Percentiles rank a stretch among this genome's conserved stretches.
Conservation (phyloP, 371 early-diverging fungal genomes). For the Mucor circinelloides region DNA sequence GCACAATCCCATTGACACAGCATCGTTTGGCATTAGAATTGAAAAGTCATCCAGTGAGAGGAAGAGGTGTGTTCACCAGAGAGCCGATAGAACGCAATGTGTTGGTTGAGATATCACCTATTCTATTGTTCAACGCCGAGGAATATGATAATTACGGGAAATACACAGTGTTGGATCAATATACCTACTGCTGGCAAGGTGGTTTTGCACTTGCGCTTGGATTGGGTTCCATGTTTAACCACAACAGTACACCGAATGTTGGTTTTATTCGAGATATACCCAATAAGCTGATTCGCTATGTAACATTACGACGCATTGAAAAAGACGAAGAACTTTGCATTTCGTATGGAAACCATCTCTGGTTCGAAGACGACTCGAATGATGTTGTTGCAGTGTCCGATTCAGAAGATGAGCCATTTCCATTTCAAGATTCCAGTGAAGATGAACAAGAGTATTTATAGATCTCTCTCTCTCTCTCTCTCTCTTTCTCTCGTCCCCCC, state of each 20-base stretch:
- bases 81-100: constrained; percentile 43
- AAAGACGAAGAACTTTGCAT: constrained; percentile 69
- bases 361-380: constrained; percentile 59
- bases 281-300: constrained; percentile 58
- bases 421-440: constrained; percentile 9
- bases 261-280: constrained; percentile 66
- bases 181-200: constrained; percentile 72
- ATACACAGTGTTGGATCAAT: constrained; percentile 65
- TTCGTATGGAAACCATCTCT: constrained; percentile 68
- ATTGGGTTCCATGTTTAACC: constrained; percentile 74
- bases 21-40: constrained; percentile 44
- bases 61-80: constrained; percentile 64
- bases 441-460: not conserved
- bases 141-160: constrained; percentile 66
- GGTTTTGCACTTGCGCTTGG: constrained; percentile 71
- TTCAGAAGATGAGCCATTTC: constrained; percentile 23
- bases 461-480: not conserved
- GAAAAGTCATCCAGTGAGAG: constrained; percentile 51
- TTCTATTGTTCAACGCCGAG: constrained; percentile 55
- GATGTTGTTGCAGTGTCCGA: not conserved
- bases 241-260: constrained; percentile 60
- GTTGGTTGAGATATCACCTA: constrained; percentile 64
- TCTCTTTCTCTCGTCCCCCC: not conserved
- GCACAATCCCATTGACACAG: constrained; percentile 24
- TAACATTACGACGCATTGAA: constrained; percentile 55